Evolutionary conservation across 2,329 filamentous ascomycete genomes (phyloP).

Genomic region (Trichoderma sp.): DNA sequence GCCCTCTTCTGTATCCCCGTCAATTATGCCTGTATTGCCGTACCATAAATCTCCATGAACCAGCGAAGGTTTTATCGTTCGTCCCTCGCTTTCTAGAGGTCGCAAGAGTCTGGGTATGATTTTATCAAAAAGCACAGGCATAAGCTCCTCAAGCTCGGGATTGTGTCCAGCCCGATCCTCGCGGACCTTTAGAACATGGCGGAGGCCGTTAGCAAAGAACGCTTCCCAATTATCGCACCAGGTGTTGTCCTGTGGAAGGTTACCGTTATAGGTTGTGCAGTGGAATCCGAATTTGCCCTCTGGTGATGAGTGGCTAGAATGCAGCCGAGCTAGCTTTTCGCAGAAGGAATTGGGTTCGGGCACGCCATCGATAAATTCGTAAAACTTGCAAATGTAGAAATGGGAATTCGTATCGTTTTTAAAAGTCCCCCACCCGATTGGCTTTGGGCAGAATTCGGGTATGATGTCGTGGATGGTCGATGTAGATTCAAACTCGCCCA

Average conservation of each 20-base stretch:
- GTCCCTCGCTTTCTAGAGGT: conserved; percentile 40
- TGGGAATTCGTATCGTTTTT: not conserved
- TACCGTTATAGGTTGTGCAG: conserved; percentile 33
- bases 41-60: conserved; percentile 46
- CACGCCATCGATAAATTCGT: not conserved
- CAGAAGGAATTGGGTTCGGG: conserved; percentile 4
- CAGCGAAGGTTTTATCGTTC: conserved; percentile 41
- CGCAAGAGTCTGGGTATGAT: conserved; percentile 46
- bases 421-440: not conserved
- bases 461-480: not conserved
- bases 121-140: conserved; percentile 34
- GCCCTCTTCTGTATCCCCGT: conserved; percentile 28
- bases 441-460: not conserved
- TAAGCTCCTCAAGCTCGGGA: conserved; percentile 31
- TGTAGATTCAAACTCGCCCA: conserved; percentile 9
- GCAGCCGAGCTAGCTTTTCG: not conserved
- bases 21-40: conserved; percentile 34
- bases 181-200: conserved; percentile 30
- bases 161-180: conserved; percentile 28
- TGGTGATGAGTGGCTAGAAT: conserved; percentile 25
- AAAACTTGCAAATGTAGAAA: conserved; percentile 12
- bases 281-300: conserved; percentile 39
- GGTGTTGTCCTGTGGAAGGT: conserved; percentile 29
- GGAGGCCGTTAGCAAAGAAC: conserved; percentile 35
- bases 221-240: conserved; percentile 39